phyloP scores from a whole-genome alignment of 1,139 yeast genomes.

The Suhomyces panamericanus region DNA sequence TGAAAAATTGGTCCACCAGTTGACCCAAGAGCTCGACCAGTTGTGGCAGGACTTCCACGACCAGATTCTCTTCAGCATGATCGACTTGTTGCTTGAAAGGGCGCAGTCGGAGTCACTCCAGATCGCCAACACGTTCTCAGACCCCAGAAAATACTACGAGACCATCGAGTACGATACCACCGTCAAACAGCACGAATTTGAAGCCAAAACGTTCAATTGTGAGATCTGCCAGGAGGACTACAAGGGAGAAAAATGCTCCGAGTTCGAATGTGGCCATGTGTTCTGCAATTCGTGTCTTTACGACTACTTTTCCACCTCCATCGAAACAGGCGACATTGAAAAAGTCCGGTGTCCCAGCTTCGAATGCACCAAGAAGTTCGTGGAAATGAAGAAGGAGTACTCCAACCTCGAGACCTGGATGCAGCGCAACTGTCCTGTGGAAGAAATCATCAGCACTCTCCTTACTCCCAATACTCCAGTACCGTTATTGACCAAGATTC shows the following conservation, averaged over 20 bases:
- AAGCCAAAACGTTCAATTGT: slow-evolving; percentile 48
- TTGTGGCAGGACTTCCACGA: slow-evolving; percentile 45
- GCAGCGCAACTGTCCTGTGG: slow-evolving; percentile 16
- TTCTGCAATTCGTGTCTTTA: slow-evolving; percentile 54
- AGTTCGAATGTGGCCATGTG: slow-evolving; percentile 52
- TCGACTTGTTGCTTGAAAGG: slow-evolving; percentile 44
- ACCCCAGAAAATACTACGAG: slow-evolving; percentile 18
- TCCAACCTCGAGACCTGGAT: slow-evolving; percentile 25
- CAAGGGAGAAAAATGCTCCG: slow-evolving; percentile 48
- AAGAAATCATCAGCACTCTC: slow-evolving; percentile 19
- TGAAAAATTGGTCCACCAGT: slow-evolving; percentile 10
- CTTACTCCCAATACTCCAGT: slow-evolving; percentile 41
- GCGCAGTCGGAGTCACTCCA: slow-evolving; percentile 13
- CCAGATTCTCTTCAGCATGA: slow-evolving; percentile 44
- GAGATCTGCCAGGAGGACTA: slow-evolving; percentile 57
- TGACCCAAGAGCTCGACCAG: slow-evolving; percentile 22
- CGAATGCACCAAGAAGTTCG: slow-evolving; percentile 38
- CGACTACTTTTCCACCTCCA: slow-evolving; percentile 47
- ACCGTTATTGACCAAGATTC: slow-evolving; percentile 29
- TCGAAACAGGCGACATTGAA: slow-evolving; percentile 52
- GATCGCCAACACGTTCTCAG: slow-evolving; percentile 1
- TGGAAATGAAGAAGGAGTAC: slow-evolving; percentile 21
- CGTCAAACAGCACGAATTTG: slow-evolving; percentile 32
- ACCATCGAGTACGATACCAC: slow-evolving; percentile 19
- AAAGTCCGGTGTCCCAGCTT: slow-evolving; percentile 63